Evolutionary conservation across 1,284 basidiomycete genomes (phyloP), one percentile per base, ranked within the genome.

Genomic region (Ganoderma leucocontextum): DNA sequence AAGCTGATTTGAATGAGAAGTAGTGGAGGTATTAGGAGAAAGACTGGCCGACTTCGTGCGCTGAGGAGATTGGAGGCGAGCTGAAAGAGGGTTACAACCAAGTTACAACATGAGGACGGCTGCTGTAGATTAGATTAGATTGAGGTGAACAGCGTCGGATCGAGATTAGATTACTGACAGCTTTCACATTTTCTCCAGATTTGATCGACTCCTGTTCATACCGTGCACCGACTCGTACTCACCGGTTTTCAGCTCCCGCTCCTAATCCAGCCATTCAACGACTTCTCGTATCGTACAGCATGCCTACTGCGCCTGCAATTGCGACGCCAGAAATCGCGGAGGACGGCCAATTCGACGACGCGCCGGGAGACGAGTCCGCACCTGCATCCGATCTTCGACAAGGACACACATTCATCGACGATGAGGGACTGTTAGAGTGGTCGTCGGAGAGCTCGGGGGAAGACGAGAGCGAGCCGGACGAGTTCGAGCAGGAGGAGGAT

Each of bases 291-390:
- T 12, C 38, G 13, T 15, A 13, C 3, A 22, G 1, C 19, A 47
- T 58, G 41, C 44, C 58, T 49, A 8, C 9, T 49, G 25, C 22
- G 5, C 10, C 13, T 41, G 17, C 39, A 17, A 52, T 35, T 17
- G 35, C 44, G 41, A 42, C 65, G 25, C 19, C 8, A 39, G 62
- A 61, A 10, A 4, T 19, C 1, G 60, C 72, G 8, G 77, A 76
- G 61, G 76, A 76, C 2, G 77, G 78, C 2, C 78, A 79, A 62
- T 78, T 79, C 47, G 78, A 78, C 69, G 77, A 78, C 68, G 78
- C 76, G 2, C 75, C 73, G 2, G 75, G 72, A n/a, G 76, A 77
- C 19, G 22, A 47, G 12, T 35, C 69, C n/a, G 58, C 52, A 4
- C 52, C 69, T 9, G 38, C 47, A 4, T 10, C 62, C 22, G 64